Percentiles rank a stretch among this genome's conserved stretches.
Conservation (phyloP, 768 basidiomycete genomes). For the Antrodiella citrinella region DNA sequence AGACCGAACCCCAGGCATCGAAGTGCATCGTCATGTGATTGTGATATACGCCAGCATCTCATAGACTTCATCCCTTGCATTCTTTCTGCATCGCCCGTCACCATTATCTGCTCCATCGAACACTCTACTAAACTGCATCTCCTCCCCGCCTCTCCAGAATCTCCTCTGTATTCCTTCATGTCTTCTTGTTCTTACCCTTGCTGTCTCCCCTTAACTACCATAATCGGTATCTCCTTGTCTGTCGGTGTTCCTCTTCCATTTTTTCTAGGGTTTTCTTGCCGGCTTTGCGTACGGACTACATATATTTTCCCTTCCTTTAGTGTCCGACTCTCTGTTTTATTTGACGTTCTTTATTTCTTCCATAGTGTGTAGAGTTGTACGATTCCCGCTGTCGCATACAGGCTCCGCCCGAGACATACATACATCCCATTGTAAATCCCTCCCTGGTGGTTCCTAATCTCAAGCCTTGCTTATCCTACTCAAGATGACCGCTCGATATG, state of each 20-base stretch:
- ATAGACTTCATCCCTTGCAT: constrained; percentile 5
- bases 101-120: constrained; percentile 6
- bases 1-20: constrained; percentile 32
- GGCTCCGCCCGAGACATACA: constrained; percentile 11
- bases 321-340: neutral
- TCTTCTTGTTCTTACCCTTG: neutral
- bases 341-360: constrained; percentile 5
- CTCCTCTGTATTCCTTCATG: constrained; percentile 5
- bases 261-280: constrained; percentile 13
- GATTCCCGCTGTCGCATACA: constrained; percentile 12
- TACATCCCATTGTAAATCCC: constrained; percentile 10
- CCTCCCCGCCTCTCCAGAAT: too few relatives aligned
- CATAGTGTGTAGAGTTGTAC: constrained; percentile 17
- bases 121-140: constrained; percentile 9
- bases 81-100: constrained; percentile 4
- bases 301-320: neutral
- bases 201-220: constrained; percentile 1
- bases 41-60: constrained; percentile 13
- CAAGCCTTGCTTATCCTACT: neutral
- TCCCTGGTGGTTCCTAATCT: constrained; percentile 16
- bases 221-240: neutral
- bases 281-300: constrained; percentile 11
- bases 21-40: constrained; percentile 51
- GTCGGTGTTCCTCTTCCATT: constrained; percentile 1
- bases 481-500: neutral